These are phyloP conservation scores for Syncephalastrum sp. DNA, from an alignment of 371 early-diverging fungal species.

Conservation along the genomic window DNA sequence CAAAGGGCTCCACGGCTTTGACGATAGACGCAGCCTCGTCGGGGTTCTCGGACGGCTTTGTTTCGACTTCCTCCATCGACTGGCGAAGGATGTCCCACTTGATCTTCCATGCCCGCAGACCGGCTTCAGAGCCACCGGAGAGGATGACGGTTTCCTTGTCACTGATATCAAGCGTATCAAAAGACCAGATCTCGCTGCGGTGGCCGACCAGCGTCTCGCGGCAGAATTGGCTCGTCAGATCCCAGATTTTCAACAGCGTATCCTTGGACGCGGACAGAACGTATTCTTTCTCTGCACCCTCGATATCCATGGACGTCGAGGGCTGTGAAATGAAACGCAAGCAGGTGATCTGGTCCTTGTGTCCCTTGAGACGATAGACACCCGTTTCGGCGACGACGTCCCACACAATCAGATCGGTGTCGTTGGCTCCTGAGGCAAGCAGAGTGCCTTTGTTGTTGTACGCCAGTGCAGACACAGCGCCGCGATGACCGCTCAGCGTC, in stretches of 20 bases:
- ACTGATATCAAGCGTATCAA: constrained; percentile 44
- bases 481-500: constrained; percentile 90
- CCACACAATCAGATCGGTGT: constrained; percentile 95
- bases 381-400: constrained; percentile 92
- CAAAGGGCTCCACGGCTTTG: constrained; percentile 67
- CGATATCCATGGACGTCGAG: constrained; percentile 24
- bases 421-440: constrained; percentile 88
- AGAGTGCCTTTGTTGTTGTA: constrained; percentile 79
- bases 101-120: constrained; percentile 86
- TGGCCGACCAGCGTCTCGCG: constrained; percentile 93
- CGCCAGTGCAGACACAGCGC: constrained; percentile 80
- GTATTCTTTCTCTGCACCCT: constrained; percentile 56
- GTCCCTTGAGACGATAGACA: constrained; percentile 86
- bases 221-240: constrained; percentile 88
- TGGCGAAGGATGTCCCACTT: constrained; percentile 56
- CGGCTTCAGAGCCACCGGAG: constrained; percentile 85
- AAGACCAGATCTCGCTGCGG: constrained; percentile 90
- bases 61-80: constrained; percentile 43
- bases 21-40: constrained; percentile 27
- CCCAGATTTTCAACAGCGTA: constrained; percentile 95
- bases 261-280: constrained; percentile 91
- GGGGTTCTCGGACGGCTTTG: constrained; percentile 34
- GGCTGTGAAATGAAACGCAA: constrained; percentile 49
- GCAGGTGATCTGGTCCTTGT: constrained; percentile 90
- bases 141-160: constrained; percentile 63